Evolutionary conservation across 2,329 filamentous ascomycete genomes (phyloP).

Genomic region (Biscogniauxia sp.): DNA sequence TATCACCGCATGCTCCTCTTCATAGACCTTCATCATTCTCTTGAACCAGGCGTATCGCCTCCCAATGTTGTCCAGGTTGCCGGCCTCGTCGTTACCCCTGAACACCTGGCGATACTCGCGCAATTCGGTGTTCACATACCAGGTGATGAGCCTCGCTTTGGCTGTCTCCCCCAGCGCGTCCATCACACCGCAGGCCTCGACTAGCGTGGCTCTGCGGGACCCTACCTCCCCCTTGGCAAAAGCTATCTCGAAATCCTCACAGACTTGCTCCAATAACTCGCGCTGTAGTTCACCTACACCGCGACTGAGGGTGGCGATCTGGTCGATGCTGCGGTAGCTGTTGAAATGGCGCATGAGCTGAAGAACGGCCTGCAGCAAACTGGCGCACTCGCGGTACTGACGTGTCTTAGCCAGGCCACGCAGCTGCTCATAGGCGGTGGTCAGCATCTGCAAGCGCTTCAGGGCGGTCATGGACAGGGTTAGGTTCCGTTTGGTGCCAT

Average conservation of each 20-base stretch:
- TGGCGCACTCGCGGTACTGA: conserved; percentile 93
- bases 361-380: conserved; percentile 88
- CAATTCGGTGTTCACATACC: conserved; percentile 97
- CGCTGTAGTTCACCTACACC: conserved; percentile 93
- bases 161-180: conserved; percentile 91
- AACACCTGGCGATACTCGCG: conserved; percentile 96
- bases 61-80: conserved; percentile 93
- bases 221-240: conserved; percentile 86
- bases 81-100: conserved; percentile 92
- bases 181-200: conserved; percentile 90
- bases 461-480: conserved; percentile 97
- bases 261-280: conserved; percentile 94
- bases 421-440: conserved; percentile 97
- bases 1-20: conserved; percentile 84
- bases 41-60: conserved; percentile 95
- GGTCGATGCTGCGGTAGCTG: conserved; percentile 94
- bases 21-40: conserved; percentile 91
- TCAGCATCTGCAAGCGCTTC: conserved; percentile 97
- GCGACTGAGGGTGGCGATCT: conserved; percentile 89
- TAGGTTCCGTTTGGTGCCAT: conserved; percentile 94
- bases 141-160: conserved; percentile 76
- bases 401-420: conserved; percentile 76
- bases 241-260: conserved; percentile 94
- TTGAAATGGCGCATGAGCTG: conserved; percentile 99
- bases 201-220: conserved; percentile 65